Conservation (phyloP, 2,329 filamentous ascomycete species). For the Esteya vermicola region DNA sequence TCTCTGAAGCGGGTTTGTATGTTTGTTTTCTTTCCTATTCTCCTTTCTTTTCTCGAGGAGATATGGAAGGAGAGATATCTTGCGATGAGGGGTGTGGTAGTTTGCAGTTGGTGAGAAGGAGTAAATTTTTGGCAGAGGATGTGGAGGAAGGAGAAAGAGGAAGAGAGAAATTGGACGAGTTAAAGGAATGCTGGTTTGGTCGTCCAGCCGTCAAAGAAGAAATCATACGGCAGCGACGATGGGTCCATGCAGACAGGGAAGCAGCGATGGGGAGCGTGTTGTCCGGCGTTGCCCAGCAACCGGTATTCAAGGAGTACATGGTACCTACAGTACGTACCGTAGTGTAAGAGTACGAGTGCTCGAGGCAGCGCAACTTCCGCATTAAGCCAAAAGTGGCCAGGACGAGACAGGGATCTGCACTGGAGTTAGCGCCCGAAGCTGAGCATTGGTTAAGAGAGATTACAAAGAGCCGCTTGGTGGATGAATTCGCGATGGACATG, state of each 20-base stretch:
- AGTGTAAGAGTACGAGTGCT: too few species aligned
- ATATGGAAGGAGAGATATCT: too few species aligned
- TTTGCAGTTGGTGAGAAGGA: background rate
- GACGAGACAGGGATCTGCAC: too few species aligned
- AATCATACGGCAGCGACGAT: slow-evolving; percentile 5
- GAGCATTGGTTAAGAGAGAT: too few species aligned
- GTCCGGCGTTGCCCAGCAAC: slow-evolving; percentile 12
- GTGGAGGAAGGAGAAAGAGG: slow-evolving; percentile 2
- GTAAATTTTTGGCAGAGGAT: background rate
- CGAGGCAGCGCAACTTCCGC: too few species aligned
- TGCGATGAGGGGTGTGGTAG: background rate
- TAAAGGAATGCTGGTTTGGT: slow-evolving; percentile 10
- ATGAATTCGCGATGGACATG: too few species aligned
- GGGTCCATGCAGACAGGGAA: background rate
- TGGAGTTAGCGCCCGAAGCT: too few species aligned
- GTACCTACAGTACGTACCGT: too few species aligned
- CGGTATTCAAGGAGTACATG: too few species aligned
- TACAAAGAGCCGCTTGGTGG: too few species aligned
- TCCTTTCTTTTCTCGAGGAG: background rate
- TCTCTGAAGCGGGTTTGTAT: background rate
- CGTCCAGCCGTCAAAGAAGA: background rate
- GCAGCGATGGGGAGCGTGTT: slow-evolving; percentile 9
- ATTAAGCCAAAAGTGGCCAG: too few species aligned
- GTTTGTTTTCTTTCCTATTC: background rate
- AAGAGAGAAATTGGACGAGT: slow-evolving; percentile 6